Percentiles rank a stretch among this genome's conserved stretches.
phyloP scores from a whole-genome alignment of 495 filamentous ascomycete genomes.

The Neurospora africana region DNA sequence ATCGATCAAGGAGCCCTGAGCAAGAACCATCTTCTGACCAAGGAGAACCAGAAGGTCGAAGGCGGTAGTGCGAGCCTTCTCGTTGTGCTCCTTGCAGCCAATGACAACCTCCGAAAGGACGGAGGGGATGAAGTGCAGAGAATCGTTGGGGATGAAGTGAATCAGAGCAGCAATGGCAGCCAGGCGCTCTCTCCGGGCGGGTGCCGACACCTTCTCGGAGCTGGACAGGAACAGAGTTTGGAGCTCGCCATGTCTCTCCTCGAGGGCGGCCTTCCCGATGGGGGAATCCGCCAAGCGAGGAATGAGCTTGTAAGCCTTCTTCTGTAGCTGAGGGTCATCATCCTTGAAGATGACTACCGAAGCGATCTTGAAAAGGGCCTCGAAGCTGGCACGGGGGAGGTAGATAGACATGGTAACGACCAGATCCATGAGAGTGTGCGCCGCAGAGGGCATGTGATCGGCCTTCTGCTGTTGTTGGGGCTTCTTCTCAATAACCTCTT shows the following conservation, averaged over 20 bases:
- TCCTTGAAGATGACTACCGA: conserved; percentile 63
- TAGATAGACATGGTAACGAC: conserved; percentile 93
- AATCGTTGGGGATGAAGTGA: conserved; percentile 58
- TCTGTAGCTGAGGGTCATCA: conserved; percentile 88
- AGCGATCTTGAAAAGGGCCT: conserved; percentile 71
- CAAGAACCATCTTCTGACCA: conserved; percentile 61
- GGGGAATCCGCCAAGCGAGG: conserved; percentile 74
- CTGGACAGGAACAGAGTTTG: conserved; percentile 68
- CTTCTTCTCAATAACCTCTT: conserved; percentile 47
- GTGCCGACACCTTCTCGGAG: conserved; percentile 69
- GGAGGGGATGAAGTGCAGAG: conserved; percentile 84
- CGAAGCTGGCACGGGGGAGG: conserved; percentile 72
- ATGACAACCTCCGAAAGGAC: conserved; percentile 89
- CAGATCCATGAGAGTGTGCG: conserved; percentile 90
- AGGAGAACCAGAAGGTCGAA: conserved; percentile 87
- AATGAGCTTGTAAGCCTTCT: conserved; percentile 97
- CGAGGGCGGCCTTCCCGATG: conserved; percentile 58
- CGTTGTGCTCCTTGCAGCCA: conserved; percentile 91
- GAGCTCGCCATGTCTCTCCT: conserved; percentile 61
- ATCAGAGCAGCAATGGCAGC: conserved; percentile 70
- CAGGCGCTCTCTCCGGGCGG: conserved; percentile 74
- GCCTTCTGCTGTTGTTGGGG: conserved; percentile 45
- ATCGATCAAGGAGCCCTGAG: conserved; percentile 61
- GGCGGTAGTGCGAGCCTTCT: conserved; percentile 76
- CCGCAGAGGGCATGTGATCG: conserved; percentile 77